Evolutionary conservation across 257 asterid species (phyloP).

Genomic region (Fraxinus excelsior): DNA sequence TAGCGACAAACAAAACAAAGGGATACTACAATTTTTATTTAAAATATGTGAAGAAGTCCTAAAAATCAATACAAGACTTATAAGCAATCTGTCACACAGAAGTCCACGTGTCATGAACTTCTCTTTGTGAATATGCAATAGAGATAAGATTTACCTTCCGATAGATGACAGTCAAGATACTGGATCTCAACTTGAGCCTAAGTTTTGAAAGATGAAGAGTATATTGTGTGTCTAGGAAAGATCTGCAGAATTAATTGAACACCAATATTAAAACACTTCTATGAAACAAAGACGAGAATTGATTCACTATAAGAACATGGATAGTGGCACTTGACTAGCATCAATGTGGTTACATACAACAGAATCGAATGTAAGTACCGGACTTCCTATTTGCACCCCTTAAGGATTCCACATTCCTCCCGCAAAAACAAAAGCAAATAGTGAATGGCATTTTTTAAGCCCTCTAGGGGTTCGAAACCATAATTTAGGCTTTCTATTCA

Average conservation of each 20-base stretch:
- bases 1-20: not conserved
- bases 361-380: not conserved
- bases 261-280: conserved; percentile 19
- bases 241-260: conserved; percentile 55
- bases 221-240: conserved; percentile 93
- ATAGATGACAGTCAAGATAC: conserved; percentile 84
- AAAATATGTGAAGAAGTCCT: conserved; percentile 5
- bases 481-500: not conserved
- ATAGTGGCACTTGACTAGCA: not conserved
- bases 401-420: not conserved
- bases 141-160: conserved; percentile 55
- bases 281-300: not conserved
- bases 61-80: not conserved
- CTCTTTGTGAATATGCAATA: not conserved
- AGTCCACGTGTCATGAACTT: conserved; percentile 17
- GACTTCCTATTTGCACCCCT: not conserved
- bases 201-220: conserved; percentile 76
- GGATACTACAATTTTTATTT: not conserved
- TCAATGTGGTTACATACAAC: not conserved
- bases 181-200: conserved; percentile 84
- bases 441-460: not conserved
- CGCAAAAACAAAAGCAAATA: not conserved
- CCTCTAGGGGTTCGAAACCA: not conserved
- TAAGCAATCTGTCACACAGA: not conserved
- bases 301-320: not conserved